Evolutionary conservation across 495 filamentous ascomycete genomes (phyloP).

Genomic region (Parathielavia hyrcaniae): DNA sequence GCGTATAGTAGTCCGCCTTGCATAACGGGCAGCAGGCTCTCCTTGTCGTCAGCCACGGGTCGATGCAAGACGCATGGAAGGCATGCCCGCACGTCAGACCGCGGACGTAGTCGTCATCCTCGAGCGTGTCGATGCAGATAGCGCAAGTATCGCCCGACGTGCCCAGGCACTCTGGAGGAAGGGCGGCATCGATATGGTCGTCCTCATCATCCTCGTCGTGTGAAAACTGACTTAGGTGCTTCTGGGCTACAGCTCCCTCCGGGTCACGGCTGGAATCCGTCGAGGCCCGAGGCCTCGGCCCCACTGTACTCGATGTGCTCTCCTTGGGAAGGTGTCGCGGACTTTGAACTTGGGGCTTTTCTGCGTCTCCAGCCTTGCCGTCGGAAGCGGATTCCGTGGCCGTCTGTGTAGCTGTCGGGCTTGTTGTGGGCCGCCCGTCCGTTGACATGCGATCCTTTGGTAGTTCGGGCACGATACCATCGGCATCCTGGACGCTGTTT

Average conservation of each 20-base stretch:
- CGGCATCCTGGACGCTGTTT: constrained; percentile 58
- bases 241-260: constrained; percentile 20
- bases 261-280: constrained; percentile 19
- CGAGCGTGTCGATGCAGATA: constrained; percentile 89
- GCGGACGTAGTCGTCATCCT: constrained; percentile 92
- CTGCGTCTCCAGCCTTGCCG: background rate
- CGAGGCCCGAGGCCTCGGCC: constrained; percentile 15
- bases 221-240: constrained; percentile 29
- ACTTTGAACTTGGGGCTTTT: constrained; percentile 24
- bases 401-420: constrained; percentile 19
- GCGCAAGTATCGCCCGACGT: constrained; percentile 93
- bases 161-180: constrained; percentile 74
- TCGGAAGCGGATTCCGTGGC: background rate
- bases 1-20: constrained; percentile 93
- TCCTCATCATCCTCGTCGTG: constrained; percentile 65
- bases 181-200: constrained; percentile 74
- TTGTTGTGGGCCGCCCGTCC: constrained; percentile 32
- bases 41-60: constrained; percentile 91
- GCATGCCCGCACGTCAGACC: constrained; percentile 92
- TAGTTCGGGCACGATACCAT: constrained; percentile 45
- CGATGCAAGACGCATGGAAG: constrained; percentile 89
- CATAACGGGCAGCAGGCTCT: constrained; percentile 94
- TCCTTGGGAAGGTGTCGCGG: constrained; percentile 29
- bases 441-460: constrained; percentile 35
- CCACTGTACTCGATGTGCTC: constrained; percentile 31